These are phyloP conservation scores for Diaporthe vaccinii DNA, from an alignment of 2,329 filamentous ascomycete genomes.

Conservation along the genomic window DNA sequence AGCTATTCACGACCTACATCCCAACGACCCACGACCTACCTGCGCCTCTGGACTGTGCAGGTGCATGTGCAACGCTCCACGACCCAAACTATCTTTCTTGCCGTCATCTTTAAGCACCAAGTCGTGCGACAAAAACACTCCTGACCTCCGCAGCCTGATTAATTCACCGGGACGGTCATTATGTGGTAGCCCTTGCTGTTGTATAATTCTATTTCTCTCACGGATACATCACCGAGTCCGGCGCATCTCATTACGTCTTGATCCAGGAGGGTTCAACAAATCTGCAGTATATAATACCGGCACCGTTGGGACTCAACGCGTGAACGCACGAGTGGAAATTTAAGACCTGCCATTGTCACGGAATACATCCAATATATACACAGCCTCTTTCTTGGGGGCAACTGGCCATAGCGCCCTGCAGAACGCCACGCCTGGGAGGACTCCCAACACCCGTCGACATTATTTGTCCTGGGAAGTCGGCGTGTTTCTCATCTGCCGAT, in stretches of 20 bases:
- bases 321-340: neutral
- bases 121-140: neutral
- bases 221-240: neutral
- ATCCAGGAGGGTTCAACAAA: neutral
- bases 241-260: neutral
- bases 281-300: neutral
- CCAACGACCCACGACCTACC: neutral
- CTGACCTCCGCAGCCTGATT: neutral
- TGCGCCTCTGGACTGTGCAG: neutral
- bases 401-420: constrained; percentile 13
- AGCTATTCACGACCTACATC: constrained; percentile 3
- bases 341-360: neutral
- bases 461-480: neutral
- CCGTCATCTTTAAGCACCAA: neutral
- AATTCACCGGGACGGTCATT: neutral
- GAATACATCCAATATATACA: neutral
- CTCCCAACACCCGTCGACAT: neutral
- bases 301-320: neutral
- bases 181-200: constrained; percentile 17
- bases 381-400: neutral
- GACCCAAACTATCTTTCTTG: neutral
- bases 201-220: neutral
- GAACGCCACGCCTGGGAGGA: neutral
- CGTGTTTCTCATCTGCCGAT: neutral
- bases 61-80: constrained; percentile 8